These are phyloP conservation scores for Saccharata proteae DNA, from an alignment of 2,329 filamentous ascomycete genomes.

Conservation along the genomic window DNA sequence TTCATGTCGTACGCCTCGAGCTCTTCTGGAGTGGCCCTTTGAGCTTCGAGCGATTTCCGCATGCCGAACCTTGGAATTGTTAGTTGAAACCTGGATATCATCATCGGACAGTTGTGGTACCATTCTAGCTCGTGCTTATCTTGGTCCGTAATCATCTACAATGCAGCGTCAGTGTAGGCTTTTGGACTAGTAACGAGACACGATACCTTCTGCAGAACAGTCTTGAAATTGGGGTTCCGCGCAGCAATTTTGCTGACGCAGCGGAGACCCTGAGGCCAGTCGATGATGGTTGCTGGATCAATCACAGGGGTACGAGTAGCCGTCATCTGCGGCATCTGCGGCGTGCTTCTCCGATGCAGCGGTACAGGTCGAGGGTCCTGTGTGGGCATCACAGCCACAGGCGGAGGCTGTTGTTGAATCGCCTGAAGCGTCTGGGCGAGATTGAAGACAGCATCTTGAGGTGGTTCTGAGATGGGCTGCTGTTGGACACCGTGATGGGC, in stretches of 20 bases:
- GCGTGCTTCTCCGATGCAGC: too few relatives aligned
- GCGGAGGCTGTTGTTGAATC: too few relatives aligned
- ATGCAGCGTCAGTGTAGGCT: conserved; percentile 1
- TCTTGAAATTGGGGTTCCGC: conserved; percentile 31
- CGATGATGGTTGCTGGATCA: conserved; percentile 35
- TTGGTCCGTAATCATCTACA: conserved; percentile 49
- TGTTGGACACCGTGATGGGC: too few relatives aligned
- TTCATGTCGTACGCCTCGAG: conserved; percentile 48
- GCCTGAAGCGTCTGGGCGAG: too few relatives aligned
- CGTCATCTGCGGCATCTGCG: background rate
- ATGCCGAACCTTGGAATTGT: conserved; percentile 14
- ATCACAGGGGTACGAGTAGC: conserved; percentile 18
- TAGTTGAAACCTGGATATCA: too few relatives aligned
- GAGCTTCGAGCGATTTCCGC: conserved; percentile 2
- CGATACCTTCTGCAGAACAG: conserved; percentile 28
- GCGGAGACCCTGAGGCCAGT: conserved; percentile 35
- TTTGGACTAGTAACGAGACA: conserved; percentile 11
- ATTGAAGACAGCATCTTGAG: too few relatives aligned
- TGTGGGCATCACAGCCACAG: too few relatives aligned
- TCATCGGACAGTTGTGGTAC: conserved; percentile 12
- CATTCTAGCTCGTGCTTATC: conserved; percentile 51
- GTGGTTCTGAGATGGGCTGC: too few relatives aligned
- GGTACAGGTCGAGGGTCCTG: too few relatives aligned
- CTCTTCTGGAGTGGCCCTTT: conserved; percentile 28
- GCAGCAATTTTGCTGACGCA: conserved; percentile 35